Evolutionary conservation across 768 basidiomycete genomes (phyloP), one percentile per base, ranked within the genome.

Genomic region (Crepidotus variabilis): DNA sequence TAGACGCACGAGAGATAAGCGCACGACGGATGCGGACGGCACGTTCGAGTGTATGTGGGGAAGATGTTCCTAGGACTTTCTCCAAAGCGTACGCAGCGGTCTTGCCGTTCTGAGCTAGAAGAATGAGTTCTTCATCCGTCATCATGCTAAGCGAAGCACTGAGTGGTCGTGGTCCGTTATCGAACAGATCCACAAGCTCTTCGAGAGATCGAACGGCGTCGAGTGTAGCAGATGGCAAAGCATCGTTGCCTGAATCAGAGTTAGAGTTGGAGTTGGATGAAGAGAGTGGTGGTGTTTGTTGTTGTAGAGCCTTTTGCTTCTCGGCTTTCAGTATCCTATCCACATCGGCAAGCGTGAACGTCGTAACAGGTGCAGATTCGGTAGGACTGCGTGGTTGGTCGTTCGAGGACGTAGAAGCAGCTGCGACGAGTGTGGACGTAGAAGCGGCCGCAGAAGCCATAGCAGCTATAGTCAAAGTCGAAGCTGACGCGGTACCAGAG

Each of bases 1-100:
- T 70, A 2, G 93, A 92, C 1, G 91, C 86, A 11, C 96, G 92
- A 45, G 97, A 98, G 58, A 98, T 88, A 61, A 99, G 76, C 2
- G 92, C 91, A 50, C 97, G 76, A 28, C 97, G 83, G 51, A 99
- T 81, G 32, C 79, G 71, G 1, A 98, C 96, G 35, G 97, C 95
- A 46, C 97, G 76, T 63, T 93, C 90, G 1, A 90, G 73, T 0
- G 55, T 0, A 16, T 39, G 21, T 8, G n/a, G 32, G 61, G 94
- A 87, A 3, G 52, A 58, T 28, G 68, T 68, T 5, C 78, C 93
- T n/a, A 98, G 72, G 28, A 93, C 86, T 76, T 98, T 98, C 75
- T 99, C 97, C 55, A 98, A 72, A 23, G 92, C 91, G 70, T 99
- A 98, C n/a, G 91, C 81, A 0, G 91, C 88, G 55, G 98, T 88